A percentile compares a stretch with the other conserved stretches of the same genome.
phyloP scores from a whole-genome alignment of 2,329 filamentous ascomycete species.

The Curvularia lunata region DNA sequence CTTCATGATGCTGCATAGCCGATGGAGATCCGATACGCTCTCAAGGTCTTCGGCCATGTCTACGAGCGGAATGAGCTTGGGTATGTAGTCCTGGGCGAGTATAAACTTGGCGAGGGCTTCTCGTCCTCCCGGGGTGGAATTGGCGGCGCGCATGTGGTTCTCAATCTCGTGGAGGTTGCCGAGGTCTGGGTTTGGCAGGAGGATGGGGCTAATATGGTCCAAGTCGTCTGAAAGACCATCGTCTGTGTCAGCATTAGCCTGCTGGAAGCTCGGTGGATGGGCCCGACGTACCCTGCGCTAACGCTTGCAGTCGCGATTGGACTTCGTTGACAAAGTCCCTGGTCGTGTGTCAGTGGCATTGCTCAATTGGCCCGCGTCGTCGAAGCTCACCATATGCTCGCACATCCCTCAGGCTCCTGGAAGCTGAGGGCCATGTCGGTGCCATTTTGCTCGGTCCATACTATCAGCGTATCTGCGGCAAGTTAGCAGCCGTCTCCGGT shows the following conservation, averaged over 20 bases:
- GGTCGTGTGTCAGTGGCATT: conserved; percentile 28
- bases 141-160: conserved; percentile 79
- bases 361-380: conserved; percentile 1
- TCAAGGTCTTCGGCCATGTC: conserved; percentile 90
- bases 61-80: conserved; percentile 84
- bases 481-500: conserved; percentile 24
- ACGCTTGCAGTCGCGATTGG: conserved; percentile 73
- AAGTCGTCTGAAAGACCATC: conserved; percentile 89
- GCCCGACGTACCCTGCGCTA: conserved; percentile 64
- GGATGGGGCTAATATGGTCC: conserved; percentile 72
- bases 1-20: conserved; percentile 98
- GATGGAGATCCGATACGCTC: conserved; percentile 82
- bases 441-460: conserved; percentile 92
- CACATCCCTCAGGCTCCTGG: conserved; percentile 94
- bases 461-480: conserved; percentile 84
- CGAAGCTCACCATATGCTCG: conserved; percentile 77
- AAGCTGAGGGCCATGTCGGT: conserved; percentile 98
- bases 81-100: conserved; percentile 83
- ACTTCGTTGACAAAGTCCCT: conserved; percentile 92
- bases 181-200: conserved; percentile 80
- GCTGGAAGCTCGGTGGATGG: conserved; percentile 2
- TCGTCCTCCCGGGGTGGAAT: conserved; percentile 74
- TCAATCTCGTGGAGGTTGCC: conserved; percentile 85
- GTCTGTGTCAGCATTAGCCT: conserved; percentile 58
- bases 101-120: conserved; percentile 89